These are phyloP conservation scores for Erodium moschatum DNA, from an alignment of 441 rosid genomes.

Conservation along the genomic window DNA sequence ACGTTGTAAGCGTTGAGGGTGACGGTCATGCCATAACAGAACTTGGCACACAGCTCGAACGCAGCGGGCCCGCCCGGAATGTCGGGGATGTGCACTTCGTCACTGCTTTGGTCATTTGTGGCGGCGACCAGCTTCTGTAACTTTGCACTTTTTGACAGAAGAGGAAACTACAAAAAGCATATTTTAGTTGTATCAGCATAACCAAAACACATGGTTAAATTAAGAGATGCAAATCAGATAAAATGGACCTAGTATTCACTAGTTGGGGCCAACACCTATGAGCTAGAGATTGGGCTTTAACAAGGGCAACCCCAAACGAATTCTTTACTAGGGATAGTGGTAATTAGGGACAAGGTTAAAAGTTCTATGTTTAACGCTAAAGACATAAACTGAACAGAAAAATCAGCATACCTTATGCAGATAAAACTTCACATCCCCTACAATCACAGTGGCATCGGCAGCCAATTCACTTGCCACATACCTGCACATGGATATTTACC, in stretches of 20 bases:
- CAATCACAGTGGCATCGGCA: slow-evolving; percentile 58
- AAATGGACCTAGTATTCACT: background rate
- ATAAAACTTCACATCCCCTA: slow-evolving; percentile 74
- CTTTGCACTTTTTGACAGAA: slow-evolving; percentile 67
- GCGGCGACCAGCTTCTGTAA: slow-evolving; percentile 54
- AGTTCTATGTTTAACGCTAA: background rate
- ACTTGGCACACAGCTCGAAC: slow-evolving; percentile 88
- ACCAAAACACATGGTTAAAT: slow-evolving; percentile 9
- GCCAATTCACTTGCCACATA: slow-evolving; percentile 65
- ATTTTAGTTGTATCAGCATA: background rate
- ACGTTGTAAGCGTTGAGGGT: slow-evolving; percentile 81
- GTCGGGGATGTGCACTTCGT: slow-evolving; percentile 48
- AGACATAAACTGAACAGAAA: background rate
- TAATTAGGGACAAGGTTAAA: background rate
- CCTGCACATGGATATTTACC: slow-evolving; percentile 32
- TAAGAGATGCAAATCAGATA: slow-evolving; percentile 11
- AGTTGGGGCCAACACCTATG: too few relatives aligned
- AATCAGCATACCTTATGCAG: slow-evolving; percentile 64
- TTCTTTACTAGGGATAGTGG: background rate
- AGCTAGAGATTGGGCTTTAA: too few relatives aligned
- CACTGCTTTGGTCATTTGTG: slow-evolving; percentile 45
- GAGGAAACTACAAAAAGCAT: slow-evolving; percentile 58
- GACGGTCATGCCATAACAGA: slow-evolving; percentile 87
- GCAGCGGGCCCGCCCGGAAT: slow-evolving; percentile 87
- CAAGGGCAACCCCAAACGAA: too few relatives aligned